Evolutionary conservation across 169 alveolate genomes (phyloP).

Genomic region (Plasmodium billcollinsi): DNA sequence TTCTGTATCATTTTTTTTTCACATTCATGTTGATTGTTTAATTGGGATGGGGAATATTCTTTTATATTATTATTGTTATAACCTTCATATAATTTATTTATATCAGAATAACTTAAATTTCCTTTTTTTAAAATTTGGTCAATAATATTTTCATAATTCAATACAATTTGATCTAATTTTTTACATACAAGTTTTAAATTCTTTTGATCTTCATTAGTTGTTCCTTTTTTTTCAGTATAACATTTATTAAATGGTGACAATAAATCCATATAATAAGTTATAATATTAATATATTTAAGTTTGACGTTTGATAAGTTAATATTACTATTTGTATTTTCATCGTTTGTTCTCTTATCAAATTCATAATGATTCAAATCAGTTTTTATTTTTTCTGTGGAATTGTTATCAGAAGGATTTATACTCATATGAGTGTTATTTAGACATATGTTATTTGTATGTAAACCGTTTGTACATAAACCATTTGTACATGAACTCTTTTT

Average conservation of each 20-base stretch:
- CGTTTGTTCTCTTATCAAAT: no score
- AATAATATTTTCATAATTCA: constrained; percentile 49
- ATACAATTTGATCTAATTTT: constrained; percentile 31
- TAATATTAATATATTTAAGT: constrained; percentile 31
- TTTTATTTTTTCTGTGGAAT: constrained; percentile 1
- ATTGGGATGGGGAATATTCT: no score
- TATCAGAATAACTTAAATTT: background rate
- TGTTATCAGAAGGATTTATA: background rate
- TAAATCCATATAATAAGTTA: constrained; percentile 49
- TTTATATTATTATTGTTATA: background rate
- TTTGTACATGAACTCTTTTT: no score
- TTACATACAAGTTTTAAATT: constrained; percentile 18
- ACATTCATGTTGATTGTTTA: no score
- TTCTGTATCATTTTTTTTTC: no score
- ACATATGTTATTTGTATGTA: background rate
- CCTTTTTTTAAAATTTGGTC: constrained; percentile 31
- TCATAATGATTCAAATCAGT: background rate
- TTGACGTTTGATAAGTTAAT: constrained; percentile 6
- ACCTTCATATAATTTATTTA: no score
- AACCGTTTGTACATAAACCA: no score
- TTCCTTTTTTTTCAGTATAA: background rate
- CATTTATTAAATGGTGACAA: constrained; percentile 49
- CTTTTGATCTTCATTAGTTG: background rate
- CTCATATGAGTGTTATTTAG: background rate
- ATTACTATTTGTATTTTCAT: background rate